phyloP scores from a whole-genome alignment of 208 protist species.

The Crithidia sp. region DNA sequence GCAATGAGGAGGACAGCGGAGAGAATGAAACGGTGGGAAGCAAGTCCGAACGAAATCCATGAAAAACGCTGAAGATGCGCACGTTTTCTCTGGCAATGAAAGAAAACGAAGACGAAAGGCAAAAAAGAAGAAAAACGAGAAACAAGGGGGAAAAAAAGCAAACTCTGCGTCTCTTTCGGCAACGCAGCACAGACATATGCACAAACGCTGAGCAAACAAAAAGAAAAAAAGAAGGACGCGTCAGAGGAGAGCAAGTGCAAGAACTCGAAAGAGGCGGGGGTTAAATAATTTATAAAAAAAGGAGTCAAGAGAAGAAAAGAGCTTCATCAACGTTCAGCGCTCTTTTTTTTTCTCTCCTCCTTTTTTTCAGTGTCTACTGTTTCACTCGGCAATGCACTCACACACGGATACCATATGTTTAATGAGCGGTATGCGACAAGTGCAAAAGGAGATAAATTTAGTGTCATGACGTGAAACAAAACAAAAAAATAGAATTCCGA shows the following conservation, averaged over 20 bases:
- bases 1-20: neutral
- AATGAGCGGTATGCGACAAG: too few species aligned
- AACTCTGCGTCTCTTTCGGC: neutral
- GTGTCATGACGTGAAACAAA: too few species aligned
- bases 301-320: neutral
- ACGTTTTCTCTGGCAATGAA: neutral
- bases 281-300: too few species aligned
- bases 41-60: too few species aligned
- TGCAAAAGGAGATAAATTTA: too few species aligned
- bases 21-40: too few species aligned
- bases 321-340: too few species aligned
- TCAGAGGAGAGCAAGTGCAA: neutral
- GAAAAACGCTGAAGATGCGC: too few species aligned
- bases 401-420: too few species aligned
- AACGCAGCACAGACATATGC: neutral
- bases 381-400: neutral
- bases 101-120: neutral
- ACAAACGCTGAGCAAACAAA: neutral
- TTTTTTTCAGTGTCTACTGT: neutral
- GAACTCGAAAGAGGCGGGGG: too few species aligned
- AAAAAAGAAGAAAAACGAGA: constrained; percentile 1
- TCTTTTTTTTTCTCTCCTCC: neutral
- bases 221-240: neutral
- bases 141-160: neutral
- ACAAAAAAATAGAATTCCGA: too few species aligned